Conservation (phyloP, 768 basidiomycete species). For the Rhodocollybia butyracea region DNA sequence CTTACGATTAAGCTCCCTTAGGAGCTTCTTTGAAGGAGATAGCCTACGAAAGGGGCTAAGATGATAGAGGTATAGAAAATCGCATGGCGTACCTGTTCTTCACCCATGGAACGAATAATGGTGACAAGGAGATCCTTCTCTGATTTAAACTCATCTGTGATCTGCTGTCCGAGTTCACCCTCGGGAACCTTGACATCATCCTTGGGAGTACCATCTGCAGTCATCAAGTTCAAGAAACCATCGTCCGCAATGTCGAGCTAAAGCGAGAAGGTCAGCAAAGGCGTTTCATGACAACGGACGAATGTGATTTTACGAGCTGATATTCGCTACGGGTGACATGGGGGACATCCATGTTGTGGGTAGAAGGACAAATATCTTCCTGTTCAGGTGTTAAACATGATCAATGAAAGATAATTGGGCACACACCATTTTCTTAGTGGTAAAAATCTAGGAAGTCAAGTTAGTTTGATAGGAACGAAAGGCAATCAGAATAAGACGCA, state of each 20-base stretch:
- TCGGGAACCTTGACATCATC: conserved; percentile 96
- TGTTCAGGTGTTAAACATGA: conserved; percentile 29
- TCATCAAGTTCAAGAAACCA: conserved; percentile 94
- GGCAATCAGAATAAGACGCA: conserved; percentile 38
- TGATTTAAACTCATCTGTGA: conserved; percentile 68
- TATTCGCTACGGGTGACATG: conserved; percentile 90
- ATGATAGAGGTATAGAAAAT: not conserved
- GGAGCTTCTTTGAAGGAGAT: conserved; percentile 90
- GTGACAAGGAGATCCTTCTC: conserved; percentile 90
- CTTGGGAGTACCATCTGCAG: conserved; percentile 71
- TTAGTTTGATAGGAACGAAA: conserved; percentile 10
- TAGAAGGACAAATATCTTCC: conserved; percentile 95
- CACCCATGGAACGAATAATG: conserved; percentile 85
- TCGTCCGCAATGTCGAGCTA: conserved; percentile 85
- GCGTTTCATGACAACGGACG: conserved; percentile 3
- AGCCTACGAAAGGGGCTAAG: conserved; percentile 38
- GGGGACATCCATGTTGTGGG: conserved; percentile 99
- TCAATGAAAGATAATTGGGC: conserved; percentile 6
- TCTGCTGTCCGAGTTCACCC: conserved; percentile 70
- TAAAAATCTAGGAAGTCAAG: conserved; percentile 78
- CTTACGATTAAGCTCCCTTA: conserved; percentile 36
- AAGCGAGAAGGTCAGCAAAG: conserved; percentile 6
- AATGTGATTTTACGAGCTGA: conserved; percentile 62
- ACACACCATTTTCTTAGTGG: conserved; percentile 91
- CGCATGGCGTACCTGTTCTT: conserved; percentile 64